phyloP scores from a whole-genome alignment of 768 basidiomycete genomes.

The Mycena belliarum region DNA sequence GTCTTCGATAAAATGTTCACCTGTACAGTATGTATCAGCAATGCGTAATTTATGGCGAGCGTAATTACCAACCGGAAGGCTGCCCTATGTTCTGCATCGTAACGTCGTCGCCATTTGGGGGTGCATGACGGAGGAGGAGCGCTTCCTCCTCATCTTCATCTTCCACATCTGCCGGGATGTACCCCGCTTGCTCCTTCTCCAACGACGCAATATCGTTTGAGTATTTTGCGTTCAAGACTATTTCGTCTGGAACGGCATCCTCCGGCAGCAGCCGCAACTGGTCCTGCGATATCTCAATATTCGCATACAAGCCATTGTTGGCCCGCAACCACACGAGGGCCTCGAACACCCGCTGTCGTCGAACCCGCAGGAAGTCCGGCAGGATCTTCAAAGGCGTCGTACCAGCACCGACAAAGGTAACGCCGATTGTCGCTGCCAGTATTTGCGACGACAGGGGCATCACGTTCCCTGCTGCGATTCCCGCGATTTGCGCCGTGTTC shows the following conservation, averaged over 20 bases:
- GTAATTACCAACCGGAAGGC: too few relatives aligned
- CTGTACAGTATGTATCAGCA: too few relatives aligned
- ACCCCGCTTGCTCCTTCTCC: conserved; percentile 30
- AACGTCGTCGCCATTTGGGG: too few relatives aligned
- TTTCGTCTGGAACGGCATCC: conserved; percentile 34
- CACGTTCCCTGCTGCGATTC: conserved; percentile 24
- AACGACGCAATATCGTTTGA: conserved; percentile 21
- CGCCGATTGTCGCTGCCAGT: conserved; percentile 26
- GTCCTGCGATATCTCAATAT: conserved; percentile 25
- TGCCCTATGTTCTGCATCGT: too few relatives aligned
- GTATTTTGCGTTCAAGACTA: conserved; percentile 21
- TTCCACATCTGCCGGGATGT: conserved; percentile 25
- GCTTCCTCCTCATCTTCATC: too few relatives aligned
- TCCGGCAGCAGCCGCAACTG: conserved; percentile 28
- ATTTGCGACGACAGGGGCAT: conserved; percentile 26
- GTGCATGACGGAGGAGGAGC: too few relatives aligned
- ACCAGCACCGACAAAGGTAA: conserved; percentile 32
- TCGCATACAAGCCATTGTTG: conserved; percentile 30
- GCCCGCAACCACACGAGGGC: conserved; percentile 35
- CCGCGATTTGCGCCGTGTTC: conserved; percentile 19
- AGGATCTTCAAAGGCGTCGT: conserved; percentile 24
- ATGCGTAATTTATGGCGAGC: too few relatives aligned
- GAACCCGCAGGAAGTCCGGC: conserved; percentile 27
- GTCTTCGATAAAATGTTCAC: too few relatives aligned
- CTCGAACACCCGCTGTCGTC: conserved; percentile 18